These are phyloP conservation scores for Solanum lycopersicoides DNA, from an alignment of 257 asterid species.

Conservation along the genomic window DNA sequence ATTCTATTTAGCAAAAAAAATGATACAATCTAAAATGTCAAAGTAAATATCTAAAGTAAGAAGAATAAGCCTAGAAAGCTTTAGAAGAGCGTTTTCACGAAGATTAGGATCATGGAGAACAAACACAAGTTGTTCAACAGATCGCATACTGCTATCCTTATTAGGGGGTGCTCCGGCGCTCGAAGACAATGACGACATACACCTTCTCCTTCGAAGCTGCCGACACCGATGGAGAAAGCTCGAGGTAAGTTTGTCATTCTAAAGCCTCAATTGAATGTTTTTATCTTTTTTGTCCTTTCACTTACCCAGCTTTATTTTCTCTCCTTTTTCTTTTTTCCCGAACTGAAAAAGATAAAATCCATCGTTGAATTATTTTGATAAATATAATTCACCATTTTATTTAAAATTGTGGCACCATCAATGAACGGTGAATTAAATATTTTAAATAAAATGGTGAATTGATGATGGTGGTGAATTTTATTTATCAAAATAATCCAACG, in stretches of 20 bases:
- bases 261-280: background rate
- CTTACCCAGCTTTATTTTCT: background rate
- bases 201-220: conserved; percentile 1
- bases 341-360: background rate
- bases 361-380: background rate
- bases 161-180: conserved; percentile 5
- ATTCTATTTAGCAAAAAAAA: background rate
- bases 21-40: background rate
- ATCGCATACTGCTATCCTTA: conserved; percentile 59
- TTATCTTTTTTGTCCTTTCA: background rate
- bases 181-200: background rate
- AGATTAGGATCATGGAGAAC: conserved; percentile 6
- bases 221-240: conserved; percentile 17
- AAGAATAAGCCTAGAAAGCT: conserved; percentile 7
- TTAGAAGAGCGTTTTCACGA: conserved; percentile 12
- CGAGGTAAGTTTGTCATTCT: conserved; percentile 29
- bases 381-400: background rate
- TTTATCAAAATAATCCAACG: no score
- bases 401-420: background rate
- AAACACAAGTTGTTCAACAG: conserved; percentile 20
- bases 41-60: background rate
- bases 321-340: background rate
- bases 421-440: background rate
- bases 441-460: background rate
- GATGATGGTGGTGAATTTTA: background rate